Evolutionary conservation across 2,329 filamentous ascomycete genomes (phyloP).

Genomic region (Colletotrichum acutatum): DNA sequence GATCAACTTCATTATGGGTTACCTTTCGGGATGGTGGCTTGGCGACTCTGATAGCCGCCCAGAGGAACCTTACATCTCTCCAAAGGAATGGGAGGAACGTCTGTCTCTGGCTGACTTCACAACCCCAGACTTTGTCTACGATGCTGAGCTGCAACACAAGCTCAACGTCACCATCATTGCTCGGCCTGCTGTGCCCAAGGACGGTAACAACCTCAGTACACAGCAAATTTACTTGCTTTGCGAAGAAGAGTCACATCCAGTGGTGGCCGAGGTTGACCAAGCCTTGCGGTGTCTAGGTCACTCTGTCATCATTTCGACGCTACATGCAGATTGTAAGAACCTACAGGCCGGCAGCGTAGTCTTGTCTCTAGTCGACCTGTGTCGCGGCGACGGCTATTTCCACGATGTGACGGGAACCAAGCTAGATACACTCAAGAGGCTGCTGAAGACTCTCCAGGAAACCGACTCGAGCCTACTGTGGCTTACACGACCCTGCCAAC

Average conservation of each 20-base stretch:
- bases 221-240: not conserved
- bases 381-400: conserved; percentile 10
- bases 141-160: not conserved
- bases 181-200: not conserved
- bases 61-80: conserved; percentile 41
- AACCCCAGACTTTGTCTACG: not conserved
- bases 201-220: not conserved
- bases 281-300: not conserved
- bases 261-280: rapidly evolving
- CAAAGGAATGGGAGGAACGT: not conserved
- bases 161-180: conserved; percentile 18
- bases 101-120: conserved; percentile 10
- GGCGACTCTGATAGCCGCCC: conserved; percentile 42
- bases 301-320: not conserved
- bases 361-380: not conserved
- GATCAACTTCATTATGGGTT: conserved; percentile 44
- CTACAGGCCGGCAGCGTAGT: not conserved
- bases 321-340: not conserved
- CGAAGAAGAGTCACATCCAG: not conserved
- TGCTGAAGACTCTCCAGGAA: not conserved
- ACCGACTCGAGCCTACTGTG: conserved; percentile 37
- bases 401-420: conserved; percentile 14
- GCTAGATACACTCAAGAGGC: not conserved
- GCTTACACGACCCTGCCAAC: conserved; percentile 43
- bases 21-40: conserved; percentile 38